These are phyloP conservation scores for Coleophoma eucalyptorum DNA, from an alignment of 2,329 filamentous ascomycete genomes.

Conservation along the genomic window DNA sequence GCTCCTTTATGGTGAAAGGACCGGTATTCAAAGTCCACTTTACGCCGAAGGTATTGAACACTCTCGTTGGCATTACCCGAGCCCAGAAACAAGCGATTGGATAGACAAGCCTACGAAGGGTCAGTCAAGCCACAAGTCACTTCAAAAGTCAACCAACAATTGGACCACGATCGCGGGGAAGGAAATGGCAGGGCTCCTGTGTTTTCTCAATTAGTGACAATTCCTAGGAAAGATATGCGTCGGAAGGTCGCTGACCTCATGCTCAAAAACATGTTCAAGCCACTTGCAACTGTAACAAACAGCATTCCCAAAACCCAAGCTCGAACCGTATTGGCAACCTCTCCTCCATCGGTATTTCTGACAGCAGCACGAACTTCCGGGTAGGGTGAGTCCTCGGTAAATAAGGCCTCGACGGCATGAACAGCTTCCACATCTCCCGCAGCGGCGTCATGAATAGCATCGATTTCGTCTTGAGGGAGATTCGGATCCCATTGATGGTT, in stretches of 20 bases:
- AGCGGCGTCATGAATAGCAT: constrained; percentile 12
- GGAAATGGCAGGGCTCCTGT: constrained; percentile 7
- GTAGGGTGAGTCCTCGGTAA: constrained; percentile 58
- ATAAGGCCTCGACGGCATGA: constrained; percentile 31
- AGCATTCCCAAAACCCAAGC: constrained; percentile 57
- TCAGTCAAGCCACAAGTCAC: neutral
- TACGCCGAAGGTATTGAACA: constrained; percentile 66
- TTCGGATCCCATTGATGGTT: constrained; percentile 20
- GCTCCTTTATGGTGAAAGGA: constrained; percentile 12
- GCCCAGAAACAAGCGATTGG: constrained; percentile 8
- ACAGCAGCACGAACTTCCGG: constrained; percentile 55
- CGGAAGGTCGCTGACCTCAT: constrained; percentile 3
- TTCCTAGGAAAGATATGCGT: neutral
- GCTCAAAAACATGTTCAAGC: constrained; percentile 10
- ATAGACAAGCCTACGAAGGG: constrained; percentile 38
- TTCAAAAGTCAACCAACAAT: neutral
- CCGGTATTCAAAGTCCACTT: constrained; percentile 43
- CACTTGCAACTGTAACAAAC: constrained; percentile 6
- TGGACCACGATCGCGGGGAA: constrained; percentile 4
- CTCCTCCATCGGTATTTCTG: constrained; percentile 56
- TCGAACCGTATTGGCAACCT: constrained; percentile 62
- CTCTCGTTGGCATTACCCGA: constrained; percentile 6
- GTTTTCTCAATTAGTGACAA: neutral
- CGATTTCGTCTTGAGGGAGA: constrained; percentile 14
- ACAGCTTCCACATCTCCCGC: constrained; percentile 26